Evolutionary conservation across 2,329 filamentous ascomycete species (phyloP).

Genomic region (Leptoxyphium fumago): DNA sequence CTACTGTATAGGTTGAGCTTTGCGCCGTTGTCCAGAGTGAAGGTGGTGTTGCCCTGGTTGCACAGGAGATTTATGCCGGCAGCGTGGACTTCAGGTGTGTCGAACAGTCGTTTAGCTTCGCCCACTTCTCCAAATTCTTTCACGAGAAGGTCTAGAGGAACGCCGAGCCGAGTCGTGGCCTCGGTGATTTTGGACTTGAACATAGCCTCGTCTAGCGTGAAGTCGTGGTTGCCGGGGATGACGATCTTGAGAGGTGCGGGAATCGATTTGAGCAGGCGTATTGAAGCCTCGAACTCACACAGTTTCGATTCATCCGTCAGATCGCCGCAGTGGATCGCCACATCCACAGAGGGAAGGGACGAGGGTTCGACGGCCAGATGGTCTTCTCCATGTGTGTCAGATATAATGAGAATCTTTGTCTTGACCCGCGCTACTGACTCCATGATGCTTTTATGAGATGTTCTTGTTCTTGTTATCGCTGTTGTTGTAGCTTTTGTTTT

Average conservation of each 20-base stretch:
- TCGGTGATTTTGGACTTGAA: constrained; percentile 24
- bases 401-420: constrained; percentile 11
- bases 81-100: constrained; percentile 16
- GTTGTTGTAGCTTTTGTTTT: too few species aligned
- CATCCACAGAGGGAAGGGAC: constrained; percentile 12
- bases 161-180: constrained; percentile 14
- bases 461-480: too few species aligned
- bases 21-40: constrained; percentile 34
- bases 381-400: constrained; percentile 13
- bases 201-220: constrained; percentile 12
- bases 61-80: constrained; percentile 35
- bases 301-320: constrained; percentile 20
- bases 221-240: constrained; percentile 25
- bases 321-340: constrained; percentile 28
- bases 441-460: not conserved
- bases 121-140: constrained; percentile 25
- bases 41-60: constrained; percentile 35
- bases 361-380: constrained; percentile 2
- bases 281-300: constrained; percentile 15
- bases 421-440: not conserved
- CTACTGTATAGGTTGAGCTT: constrained; percentile 37
- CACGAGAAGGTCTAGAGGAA: constrained; percentile 10
- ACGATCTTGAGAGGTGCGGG: constrained; percentile 23
- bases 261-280: constrained; percentile 15
- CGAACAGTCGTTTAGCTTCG: constrained; percentile 12